Evolutionary conservation across 2,329 filamentous ascomycete species (phyloP).

Genomic region (Penicillium sp.): DNA sequence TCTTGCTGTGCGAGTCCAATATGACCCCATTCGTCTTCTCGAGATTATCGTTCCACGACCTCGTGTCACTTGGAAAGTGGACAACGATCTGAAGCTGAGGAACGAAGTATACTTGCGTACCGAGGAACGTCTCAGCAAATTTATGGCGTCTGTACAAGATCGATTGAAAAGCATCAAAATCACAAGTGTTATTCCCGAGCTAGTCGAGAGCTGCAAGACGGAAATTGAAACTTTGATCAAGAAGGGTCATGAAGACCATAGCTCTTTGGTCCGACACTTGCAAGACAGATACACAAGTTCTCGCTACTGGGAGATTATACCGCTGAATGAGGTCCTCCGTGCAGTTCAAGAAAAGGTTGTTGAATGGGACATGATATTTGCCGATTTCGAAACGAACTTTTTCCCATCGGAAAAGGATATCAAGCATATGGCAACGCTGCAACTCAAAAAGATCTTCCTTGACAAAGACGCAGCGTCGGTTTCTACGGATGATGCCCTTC

Average conservation of each 20-base stretch:
- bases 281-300: slow-evolving; percentile 90
- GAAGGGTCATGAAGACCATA: slow-evolving; percentile 80
- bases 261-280: slow-evolving; percentile 68
- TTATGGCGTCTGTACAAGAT: slow-evolving; percentile 81
- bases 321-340: slow-evolving; percentile 82
- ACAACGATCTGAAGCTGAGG: slow-evolving; percentile 85
- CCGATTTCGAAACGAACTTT: slow-evolving; percentile 88
- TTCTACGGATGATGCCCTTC: slow-evolving; percentile 64
- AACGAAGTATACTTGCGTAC: slow-evolving; percentile 84
- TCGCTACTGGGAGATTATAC: slow-evolving; percentile 95
- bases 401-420: slow-evolving; percentile 96
- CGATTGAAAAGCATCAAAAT: slow-evolving; percentile 85
- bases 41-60: slow-evolving; percentile 91
- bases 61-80: slow-evolving; percentile 95
- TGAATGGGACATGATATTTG: slow-evolving; percentile 88
- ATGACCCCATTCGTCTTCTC: slow-evolving; percentile 86
- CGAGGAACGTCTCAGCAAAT: slow-evolving; percentile 77
- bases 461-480: slow-evolving; percentile 77
- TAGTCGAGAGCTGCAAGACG: slow-evolving; percentile 73
- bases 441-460: slow-evolving; percentile 91
- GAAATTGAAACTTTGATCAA: slow-evolving; percentile 77
- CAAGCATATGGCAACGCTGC: slow-evolving; percentile 81
- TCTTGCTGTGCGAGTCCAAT: slow-evolving; percentile 82
- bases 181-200: slow-evolving; percentile 85
- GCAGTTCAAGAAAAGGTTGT: slow-evolving; percentile 90